Conservation (phyloP, 2,329 filamentous ascomycete genomes). For the Metarhizium album region DNA sequence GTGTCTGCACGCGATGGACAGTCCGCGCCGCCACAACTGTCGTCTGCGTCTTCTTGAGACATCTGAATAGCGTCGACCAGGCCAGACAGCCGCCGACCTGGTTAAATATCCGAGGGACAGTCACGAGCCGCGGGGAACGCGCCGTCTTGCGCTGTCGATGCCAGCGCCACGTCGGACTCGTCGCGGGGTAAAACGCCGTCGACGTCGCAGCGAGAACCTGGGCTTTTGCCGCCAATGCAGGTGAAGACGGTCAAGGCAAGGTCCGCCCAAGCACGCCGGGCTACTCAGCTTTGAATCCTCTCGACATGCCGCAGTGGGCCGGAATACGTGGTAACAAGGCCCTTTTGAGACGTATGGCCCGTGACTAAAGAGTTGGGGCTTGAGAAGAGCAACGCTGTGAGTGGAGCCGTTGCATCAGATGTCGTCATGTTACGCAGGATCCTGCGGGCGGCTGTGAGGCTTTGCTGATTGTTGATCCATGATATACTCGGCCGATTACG, state of each 20-base stretch:
- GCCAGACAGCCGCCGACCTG: neutral
- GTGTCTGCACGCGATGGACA: neutral
- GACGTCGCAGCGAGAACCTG: neutral
- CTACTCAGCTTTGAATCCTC: neutral
- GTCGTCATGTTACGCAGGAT: no score
- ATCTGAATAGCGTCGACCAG: neutral
- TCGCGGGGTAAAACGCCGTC: neutral
- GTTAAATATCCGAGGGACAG: neutral
- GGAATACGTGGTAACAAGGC: no score
- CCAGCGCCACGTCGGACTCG: neutral
- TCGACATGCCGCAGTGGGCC: no score
- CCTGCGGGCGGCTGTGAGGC: no score
- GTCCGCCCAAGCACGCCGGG: neutral
- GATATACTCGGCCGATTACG: no score
- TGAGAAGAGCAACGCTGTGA: no score
- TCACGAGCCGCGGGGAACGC: neutral
- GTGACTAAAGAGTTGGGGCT: no score
- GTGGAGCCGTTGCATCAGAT: no score
- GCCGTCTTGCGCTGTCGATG: neutral
- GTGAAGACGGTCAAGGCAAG: neutral
- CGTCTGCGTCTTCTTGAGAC: neutral
- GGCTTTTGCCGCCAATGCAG: conserved; percentile 1
- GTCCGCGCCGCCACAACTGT: neutral
- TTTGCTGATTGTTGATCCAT: no score
- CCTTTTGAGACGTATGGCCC: no score